These are phyloP conservation scores for Pseudovirgaria hyperparasitica DNA, from an alignment of 2,329 filamentous ascomycete genomes.

Conservation along the genomic window DNA sequence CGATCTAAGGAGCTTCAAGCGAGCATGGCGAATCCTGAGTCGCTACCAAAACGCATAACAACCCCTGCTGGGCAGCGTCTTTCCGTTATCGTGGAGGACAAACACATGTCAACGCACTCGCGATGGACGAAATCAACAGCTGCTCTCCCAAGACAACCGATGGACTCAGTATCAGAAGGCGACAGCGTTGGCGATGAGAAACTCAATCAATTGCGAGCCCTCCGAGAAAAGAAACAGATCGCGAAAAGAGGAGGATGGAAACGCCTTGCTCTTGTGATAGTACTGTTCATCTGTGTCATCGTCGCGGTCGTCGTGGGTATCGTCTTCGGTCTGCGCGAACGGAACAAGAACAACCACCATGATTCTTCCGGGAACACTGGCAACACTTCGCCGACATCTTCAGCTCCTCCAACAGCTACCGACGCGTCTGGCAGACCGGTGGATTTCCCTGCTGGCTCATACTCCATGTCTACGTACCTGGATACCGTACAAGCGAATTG, in stretches of 20 bases:
- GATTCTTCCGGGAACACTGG: conserved; percentile 3
- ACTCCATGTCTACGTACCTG: conserved; percentile 47
- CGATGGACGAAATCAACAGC: conserved; percentile 2
- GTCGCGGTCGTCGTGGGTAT: conserved; percentile 25
- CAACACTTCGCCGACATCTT: conserved; percentile 4
- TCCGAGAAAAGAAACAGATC: conserved; percentile 14
- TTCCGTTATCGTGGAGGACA: conserved; percentile 26
- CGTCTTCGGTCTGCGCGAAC: conserved; percentile 28
- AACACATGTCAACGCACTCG: conserved; percentile 6
- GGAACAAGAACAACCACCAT: conserved; percentile 8
- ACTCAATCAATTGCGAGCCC: conserved; percentile 3
- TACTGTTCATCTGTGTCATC: conserved; percentile 19
- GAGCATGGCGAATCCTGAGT: conserved; percentile 13
- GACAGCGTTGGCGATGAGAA: conserved; percentile 2
- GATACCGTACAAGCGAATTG: conserved; percentile 41
- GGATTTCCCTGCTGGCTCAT: conserved; percentile 50
- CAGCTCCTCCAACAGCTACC: conserved; percentile 5
- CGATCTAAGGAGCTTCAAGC: conserved; percentile 14
- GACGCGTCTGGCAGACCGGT: conserved; percentile 10
- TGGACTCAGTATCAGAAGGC: too few species aligned
- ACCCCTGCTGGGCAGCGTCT: conserved; percentile 29
- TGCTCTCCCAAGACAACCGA: too few species aligned
- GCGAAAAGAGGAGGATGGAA: conserved; percentile 27
- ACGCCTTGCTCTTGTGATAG: conserved; percentile 21
- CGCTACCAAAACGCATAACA: conserved; percentile 27